Evolutionary conservation across 73 alveolate species (phyloP).

Genomic region (Tetrahymena elliotti): DNA sequence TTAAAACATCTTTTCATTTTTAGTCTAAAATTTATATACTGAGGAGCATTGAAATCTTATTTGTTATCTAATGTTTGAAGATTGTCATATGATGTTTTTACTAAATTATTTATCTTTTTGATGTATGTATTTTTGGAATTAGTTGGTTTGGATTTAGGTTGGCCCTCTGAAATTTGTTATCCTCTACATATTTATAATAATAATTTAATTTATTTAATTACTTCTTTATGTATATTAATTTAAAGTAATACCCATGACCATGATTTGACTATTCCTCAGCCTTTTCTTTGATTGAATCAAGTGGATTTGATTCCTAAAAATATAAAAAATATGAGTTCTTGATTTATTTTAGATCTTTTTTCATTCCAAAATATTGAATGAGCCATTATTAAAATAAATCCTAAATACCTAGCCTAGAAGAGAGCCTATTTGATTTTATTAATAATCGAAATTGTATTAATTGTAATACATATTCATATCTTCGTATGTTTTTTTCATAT

Average conservation of each 20-base stretch:
- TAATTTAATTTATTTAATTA: neutral
- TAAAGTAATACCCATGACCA: neutral
- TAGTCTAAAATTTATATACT: neutral
- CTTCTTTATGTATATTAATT: neutral
- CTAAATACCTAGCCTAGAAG: neutral
- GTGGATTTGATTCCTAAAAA: neutral
- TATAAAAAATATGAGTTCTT: neutral
- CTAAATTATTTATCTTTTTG: neutral
- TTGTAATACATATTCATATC: neutral
- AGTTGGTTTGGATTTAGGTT: neutral
- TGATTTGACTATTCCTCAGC: neutral
- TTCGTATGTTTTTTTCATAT: neutral
- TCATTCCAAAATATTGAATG: too few species aligned
- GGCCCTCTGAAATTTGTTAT: neutral
- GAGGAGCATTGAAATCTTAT: neutral
- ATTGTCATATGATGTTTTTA: neutral
- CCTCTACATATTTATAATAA: neutral
- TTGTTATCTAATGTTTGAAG: neutral
- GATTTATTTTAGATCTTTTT: neutral
- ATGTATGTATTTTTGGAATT: neutral
- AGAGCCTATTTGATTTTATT: neutral
- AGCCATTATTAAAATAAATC: too few species aligned
- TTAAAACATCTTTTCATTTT: neutral
- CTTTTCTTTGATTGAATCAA: neutral
- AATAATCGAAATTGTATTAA: neutral